Evolutionary conservation across 345 rosid species (phyloP).

Genomic region (Eucalyptus polybractea): DNA sequence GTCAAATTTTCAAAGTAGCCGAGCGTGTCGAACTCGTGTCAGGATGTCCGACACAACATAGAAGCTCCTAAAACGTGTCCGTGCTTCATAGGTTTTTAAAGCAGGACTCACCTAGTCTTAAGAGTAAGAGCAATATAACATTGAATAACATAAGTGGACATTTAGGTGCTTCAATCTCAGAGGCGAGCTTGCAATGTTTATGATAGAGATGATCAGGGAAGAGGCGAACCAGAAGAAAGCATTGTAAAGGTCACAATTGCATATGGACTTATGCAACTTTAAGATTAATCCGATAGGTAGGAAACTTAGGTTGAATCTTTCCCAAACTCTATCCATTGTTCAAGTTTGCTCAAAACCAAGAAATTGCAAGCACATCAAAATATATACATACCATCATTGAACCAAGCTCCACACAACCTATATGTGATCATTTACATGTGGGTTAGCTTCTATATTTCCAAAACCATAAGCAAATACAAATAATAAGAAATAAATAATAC

Average conservation of each 20-base stretch:
- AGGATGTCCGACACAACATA: accelerated
- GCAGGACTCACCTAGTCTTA: background rate
- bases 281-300: background rate
- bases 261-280: background rate
- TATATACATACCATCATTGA: no score
- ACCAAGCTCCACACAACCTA: no score
- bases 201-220: background rate
- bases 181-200: background rate
- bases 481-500: no score
- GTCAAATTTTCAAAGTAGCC: accelerated
- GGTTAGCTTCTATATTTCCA: no score
- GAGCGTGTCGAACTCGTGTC: accelerated
- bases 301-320: background rate
- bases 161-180: background rate
- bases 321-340: no score
- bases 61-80: no score
- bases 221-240: background rate
- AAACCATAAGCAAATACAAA: no score
- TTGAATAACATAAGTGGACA: background rate
- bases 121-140: background rate
- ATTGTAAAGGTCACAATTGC: background rate
- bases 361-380: no score
- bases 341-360: no score
- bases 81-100: no score
- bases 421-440: no score